phyloP scores from a whole-genome alignment of 257 asterid genomes.

The Nicotiana tomentosiformis region DNA sequence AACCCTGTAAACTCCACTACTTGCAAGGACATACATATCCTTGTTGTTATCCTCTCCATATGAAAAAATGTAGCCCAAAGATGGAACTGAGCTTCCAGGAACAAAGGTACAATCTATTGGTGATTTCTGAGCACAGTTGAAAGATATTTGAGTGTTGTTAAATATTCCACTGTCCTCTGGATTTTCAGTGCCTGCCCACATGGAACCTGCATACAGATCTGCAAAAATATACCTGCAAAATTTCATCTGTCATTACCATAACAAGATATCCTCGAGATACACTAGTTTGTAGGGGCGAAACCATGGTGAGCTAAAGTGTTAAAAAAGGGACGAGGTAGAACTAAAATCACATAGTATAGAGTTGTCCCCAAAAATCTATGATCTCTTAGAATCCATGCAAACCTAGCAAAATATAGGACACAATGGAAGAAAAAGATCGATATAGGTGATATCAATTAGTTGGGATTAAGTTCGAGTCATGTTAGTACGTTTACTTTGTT shows the following conservation, averaged over 20 bases:
- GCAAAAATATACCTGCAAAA: slow-evolving; percentile 63
- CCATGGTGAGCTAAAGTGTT: no score
- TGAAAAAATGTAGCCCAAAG: slow-evolving; percentile 74
- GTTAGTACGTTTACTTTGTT: no score
- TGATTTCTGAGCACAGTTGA: slow-evolving; percentile 58
- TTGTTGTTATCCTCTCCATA: slow-evolving; percentile 69
- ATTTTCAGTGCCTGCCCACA: slow-evolving; percentile 70
- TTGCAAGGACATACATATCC: slow-evolving; percentile 57
- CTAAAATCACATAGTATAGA: no score
- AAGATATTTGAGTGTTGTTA: slow-evolving; percentile 37
- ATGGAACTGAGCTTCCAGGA: slow-evolving; percentile 50
- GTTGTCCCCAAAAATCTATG: no score
- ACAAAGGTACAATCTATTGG: slow-evolving; percentile 58
- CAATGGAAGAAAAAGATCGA: no score
- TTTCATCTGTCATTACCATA: background rate
- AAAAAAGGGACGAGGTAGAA: no score
- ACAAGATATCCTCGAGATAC: no score
- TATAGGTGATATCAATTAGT: no score
- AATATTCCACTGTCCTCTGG: slow-evolving; percentile 63
- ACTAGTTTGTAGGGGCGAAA: no score
- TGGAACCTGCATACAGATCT: slow-evolving; percentile 62
- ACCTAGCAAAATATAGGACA: no score
- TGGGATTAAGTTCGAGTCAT: no score
- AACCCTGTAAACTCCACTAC: slow-evolving; percentile 74
- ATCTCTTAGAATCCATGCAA: no score